Percentiles rank a stretch among this genome's conserved stretches.
These are phyloP conservation scores for Themeda triandra DNA, from an alignment of 176 grass and related monocot species.

Conservation along the genomic window DNA sequence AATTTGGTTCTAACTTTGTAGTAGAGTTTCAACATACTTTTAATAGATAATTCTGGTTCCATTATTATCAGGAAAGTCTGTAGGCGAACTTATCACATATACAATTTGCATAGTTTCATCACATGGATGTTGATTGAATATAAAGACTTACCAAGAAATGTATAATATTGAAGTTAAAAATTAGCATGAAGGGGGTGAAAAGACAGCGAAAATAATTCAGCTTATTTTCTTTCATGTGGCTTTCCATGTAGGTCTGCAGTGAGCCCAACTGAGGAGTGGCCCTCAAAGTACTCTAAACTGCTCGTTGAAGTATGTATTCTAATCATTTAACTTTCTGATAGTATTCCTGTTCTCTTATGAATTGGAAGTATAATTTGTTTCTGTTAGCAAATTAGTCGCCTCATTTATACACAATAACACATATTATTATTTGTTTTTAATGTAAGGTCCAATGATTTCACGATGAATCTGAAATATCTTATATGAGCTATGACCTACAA, in stretches of 20 bases:
- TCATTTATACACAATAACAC: background rate
- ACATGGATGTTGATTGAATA: background rate
- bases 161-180: background rate
- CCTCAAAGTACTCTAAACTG: slow-evolving; percentile 75
- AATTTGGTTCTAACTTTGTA: too few relatives aligned
- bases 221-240: background rate
- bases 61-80: too few relatives aligned
- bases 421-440: background rate
- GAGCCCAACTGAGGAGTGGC: slow-evolving; percentile 67
- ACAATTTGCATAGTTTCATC: background rate
- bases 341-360: background rate
- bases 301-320: slow-evolving; percentile 43
- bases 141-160: background rate
- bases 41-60: too few relatives aligned
- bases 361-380: background rate
- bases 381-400: background rate
- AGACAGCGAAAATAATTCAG: background rate
- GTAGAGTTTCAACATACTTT: too few relatives aligned
- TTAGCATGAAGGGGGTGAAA: background rate
- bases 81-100: too few relatives aligned
- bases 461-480: background rate
- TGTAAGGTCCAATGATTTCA: background rate
- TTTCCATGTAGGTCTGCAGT: slow-evolving; percentile 60
- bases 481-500: background rate
- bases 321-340: background rate